Percentiles rank a stretch among this genome's conserved stretches.
These are phyloP conservation scores for Bipolaris sorokiniana DNA, from an alignment of 2,329 filamentous ascomycete species.

Conservation along the genomic window DNA sequence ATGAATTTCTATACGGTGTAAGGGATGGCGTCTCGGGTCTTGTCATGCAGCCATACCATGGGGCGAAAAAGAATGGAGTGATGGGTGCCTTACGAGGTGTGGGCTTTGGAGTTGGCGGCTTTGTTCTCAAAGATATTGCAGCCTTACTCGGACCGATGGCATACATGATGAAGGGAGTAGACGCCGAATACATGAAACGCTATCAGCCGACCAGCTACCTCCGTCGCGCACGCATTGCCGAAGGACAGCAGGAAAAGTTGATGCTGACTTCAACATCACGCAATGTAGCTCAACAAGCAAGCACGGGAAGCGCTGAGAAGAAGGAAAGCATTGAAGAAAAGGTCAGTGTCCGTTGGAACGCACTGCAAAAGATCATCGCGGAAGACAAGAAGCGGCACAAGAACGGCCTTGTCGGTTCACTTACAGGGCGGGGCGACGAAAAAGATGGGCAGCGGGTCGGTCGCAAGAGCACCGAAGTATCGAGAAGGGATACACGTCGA, in stretches of 20 bases:
- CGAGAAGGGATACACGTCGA: constrained; percentile 4
- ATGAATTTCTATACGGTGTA: constrained; percentile 67
- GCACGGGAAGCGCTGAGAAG: constrained; percentile 19
- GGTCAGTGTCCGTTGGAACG: constrained; percentile 33
- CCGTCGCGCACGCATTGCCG: constrained; percentile 63
- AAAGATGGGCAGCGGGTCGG: constrained; percentile 40
- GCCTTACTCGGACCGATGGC: constrained; percentile 66
- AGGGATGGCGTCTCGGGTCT: constrained; percentile 71
- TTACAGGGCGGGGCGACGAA: constrained; percentile 32
- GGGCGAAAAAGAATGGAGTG: constrained; percentile 62
- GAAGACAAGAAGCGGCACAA: constrained; percentile 37
- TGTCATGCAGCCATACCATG: constrained; percentile 64
- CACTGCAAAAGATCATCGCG: constrained; percentile 28
- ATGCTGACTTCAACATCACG: constrained; percentile 24
- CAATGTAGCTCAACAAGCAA: constrained; percentile 8
- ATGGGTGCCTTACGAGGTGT: constrained; percentile 61
- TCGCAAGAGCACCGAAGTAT: constrained; percentile 32
- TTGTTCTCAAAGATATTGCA: constrained; percentile 69
- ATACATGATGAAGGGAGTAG: constrained; percentile 68
- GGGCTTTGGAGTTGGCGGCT: constrained; percentile 67
- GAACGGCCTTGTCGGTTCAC: constrained; percentile 31
- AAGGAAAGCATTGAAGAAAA: constrained; percentile 41
- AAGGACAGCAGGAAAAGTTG: constrained; percentile 54
- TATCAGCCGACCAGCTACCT: constrained; percentile 62
- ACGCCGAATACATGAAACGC: constrained; percentile 63